Evolutionary conservation across 805 yeast genomes (phyloP).

Genomic region (Vanderwaltozyma tropicalis): DNA sequence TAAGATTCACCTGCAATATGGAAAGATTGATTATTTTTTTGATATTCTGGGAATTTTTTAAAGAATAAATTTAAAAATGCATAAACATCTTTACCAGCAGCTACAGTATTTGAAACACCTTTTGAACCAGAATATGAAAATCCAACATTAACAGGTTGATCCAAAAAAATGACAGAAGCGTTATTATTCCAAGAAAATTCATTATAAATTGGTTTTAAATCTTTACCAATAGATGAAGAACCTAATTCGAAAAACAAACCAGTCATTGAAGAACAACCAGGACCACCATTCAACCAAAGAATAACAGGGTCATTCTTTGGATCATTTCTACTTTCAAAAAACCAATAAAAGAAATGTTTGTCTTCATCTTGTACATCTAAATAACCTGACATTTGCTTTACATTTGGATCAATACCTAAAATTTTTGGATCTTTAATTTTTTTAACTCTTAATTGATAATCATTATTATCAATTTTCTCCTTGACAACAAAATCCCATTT

Average conservation of each 20-base stretch:
- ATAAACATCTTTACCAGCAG: slow-evolving; percentile 83
- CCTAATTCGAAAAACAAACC: slow-evolving; percentile 90
- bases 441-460: slow-evolving; percentile 16
- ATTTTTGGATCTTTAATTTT: slow-evolving; percentile 18
- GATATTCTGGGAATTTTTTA: slow-evolving; percentile 68
- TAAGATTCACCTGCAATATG: slow-evolving; percentile 81
- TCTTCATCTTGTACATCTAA: slow-evolving; percentile 57
- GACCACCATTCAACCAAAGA: slow-evolving; percentile 90
- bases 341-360: slow-evolving; percentile 89
- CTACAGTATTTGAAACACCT: slow-evolving; percentile 62
- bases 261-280: slow-evolving; percentile 88
- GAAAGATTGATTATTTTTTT: slow-evolving; percentile 49
- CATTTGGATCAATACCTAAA: slow-evolving; percentile 62
- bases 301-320: slow-evolving; percentile 80
- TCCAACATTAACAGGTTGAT: slow-evolving; percentile 92
- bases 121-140: slow-evolving; percentile 45
- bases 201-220: slow-evolving; percentile 61
- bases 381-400: slow-evolving; percentile 75
- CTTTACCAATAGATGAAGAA: slow-evolving; percentile 61
- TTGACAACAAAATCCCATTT: slow-evolving; percentile 13
- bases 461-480: neutral
- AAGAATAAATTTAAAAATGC: slow-evolving; percentile 77
- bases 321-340: slow-evolving; percentile 82
- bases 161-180: slow-evolving; percentile 83
- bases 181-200: slow-evolving; percentile 86